A percentile compares a stretch with the other conserved stretches of the same genome.
Evolutionary conservation across 2,329 filamentous ascomycete genomes (phyloP).

Genomic region (Pseudogymnoascus sp.): DNA sequence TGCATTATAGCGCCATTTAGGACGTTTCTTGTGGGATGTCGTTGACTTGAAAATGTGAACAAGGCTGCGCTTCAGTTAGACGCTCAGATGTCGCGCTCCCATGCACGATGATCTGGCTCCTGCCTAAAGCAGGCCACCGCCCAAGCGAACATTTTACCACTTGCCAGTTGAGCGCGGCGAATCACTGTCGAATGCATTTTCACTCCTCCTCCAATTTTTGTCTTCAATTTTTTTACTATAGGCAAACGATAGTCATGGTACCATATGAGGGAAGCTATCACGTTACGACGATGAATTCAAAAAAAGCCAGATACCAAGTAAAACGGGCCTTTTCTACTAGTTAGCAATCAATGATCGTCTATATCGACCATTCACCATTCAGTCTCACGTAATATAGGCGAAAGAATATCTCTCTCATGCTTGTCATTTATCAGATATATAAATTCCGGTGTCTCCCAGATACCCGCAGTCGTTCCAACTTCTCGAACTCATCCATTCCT

Average conservation of each 20-base stretch:
- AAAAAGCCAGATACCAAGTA: no score
- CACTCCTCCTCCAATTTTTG: background rate
- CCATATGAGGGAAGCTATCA: background rate
- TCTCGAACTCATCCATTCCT: background rate
- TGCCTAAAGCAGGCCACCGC: background rate
- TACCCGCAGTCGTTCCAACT: background rate
- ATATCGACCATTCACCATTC: background rate
- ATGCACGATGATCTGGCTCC: background rate
- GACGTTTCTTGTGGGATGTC: background rate
- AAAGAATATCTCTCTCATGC: background rate
- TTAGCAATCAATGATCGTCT: background rate
- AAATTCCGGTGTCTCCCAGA: background rate
- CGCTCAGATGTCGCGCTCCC: no score
- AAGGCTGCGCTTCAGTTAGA: background rate
- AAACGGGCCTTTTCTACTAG: background rate
- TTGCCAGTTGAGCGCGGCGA: background rate
- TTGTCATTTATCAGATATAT: background rate
- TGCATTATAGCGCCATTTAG: background rate
- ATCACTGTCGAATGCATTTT: background rate
- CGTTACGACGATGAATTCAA: no score
- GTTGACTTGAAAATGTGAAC: background rate
- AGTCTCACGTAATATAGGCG: background rate
- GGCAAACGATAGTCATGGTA: background rate
- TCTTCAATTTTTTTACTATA: background rate
- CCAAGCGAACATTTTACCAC: background rate